Evolutionary conservation across 225 moss, liverwort and hornwort genomes (phyloP), one percentile per base, ranked within the genome.

Genomic region (Physcomitrium patens): DNA sequence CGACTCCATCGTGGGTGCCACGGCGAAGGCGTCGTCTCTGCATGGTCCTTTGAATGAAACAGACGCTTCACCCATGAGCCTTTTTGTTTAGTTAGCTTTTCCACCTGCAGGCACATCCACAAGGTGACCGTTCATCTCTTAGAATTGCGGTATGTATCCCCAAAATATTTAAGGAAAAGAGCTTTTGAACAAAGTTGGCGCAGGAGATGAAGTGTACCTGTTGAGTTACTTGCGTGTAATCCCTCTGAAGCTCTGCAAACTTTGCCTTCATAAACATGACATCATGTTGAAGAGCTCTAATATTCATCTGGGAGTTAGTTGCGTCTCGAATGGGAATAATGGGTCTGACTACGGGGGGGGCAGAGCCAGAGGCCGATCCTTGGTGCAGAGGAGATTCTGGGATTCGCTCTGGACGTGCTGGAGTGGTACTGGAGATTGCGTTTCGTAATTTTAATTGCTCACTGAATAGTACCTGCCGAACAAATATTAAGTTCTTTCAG

Each of bases 191-290:
- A 24, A 24, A 24, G 24, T 24, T 24, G 37, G 14, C 4, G 9
- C 15, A 19, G 42, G 14, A 20, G 49, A 37, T 19, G 10, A 37
- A 49, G 51, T 41, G 44, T 71, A 87, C 87, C 80, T 88, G 87
- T 3, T 89, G 82, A 50, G 91, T 93, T 82, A 95, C 89, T 27
- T 85, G 79, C 42, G 80, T 74, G 61, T 95, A 91, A 69, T 95
- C 95, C 70, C 93, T 89, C 70, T 93, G 95, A 23, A 95, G 77
- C 68, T 91, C 93, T 44, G 90, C 83, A 75, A 95, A 95, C 54
- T 86, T 88, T 20, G 91, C 91, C 63, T 91, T 95, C 95, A 95
- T 95, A 50, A 88, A 88, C 88, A 93, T 86, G 15, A 95, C 91
- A 63, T 95, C 95, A 4, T 88, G 91, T 50, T 90, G 88, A 24